Evolutionary conservation across 2,329 filamentous ascomycete species (phyloP).

Genomic region (Neonectria coccinea): DNA sequence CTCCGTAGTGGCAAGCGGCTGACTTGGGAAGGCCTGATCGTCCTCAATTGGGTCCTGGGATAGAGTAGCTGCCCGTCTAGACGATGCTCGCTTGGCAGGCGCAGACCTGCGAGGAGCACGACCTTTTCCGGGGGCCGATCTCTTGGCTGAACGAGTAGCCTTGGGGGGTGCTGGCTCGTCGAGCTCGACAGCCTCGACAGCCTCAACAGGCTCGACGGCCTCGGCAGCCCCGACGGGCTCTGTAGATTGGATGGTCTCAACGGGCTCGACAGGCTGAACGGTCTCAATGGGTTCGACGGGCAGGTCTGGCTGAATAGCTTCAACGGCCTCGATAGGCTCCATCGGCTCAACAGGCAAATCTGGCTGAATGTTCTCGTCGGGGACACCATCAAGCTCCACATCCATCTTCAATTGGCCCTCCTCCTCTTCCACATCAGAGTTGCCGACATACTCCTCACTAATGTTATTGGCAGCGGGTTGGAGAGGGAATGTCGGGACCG

Average conservation of each 20-base stretch:
- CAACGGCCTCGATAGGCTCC: slow-evolving; percentile 32
- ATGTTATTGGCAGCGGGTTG: slow-evolving; percentile 23
- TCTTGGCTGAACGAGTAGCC: slow-evolving; percentile 43
- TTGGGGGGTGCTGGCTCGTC: slow-evolving; percentile 43
- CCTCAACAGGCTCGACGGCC: slow-evolving; percentile 27
- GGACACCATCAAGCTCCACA: slow-evolving; percentile 28
- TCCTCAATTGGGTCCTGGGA: slow-evolving; percentile 51
- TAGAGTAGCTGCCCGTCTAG: slow-evolving; percentile 39
- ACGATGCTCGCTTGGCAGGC: slow-evolving; percentile 34
- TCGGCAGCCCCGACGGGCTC: slow-evolving; percentile 12
- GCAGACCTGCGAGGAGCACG: slow-evolving; percentile 40
- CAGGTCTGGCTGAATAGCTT: slow-evolving; percentile 39
- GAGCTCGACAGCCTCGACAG: slow-evolving; percentile 16
- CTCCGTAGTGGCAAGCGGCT: slow-evolving; percentile 27
- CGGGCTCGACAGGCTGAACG: slow-evolving; percentile 6
- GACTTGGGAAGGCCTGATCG: slow-evolving; percentile 28
- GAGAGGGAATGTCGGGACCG: slow-evolving; percentile 24
- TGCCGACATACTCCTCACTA: slow-evolving; percentile 47
- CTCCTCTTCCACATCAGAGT: slow-evolving; percentile 46
- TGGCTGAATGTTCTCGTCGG: slow-evolving; percentile 42
- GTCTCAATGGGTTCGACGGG: slow-evolving; percentile 22
- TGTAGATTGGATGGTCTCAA: background rate
- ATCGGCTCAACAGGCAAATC: slow-evolving; percentile 48
- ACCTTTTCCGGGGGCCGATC: slow-evolving; percentile 43
- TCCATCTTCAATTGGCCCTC: slow-evolving; percentile 27